These are phyloP conservation scores for Coemansia guatemalensis DNA, from an alignment of 192 early-diverging fungal species.

Conservation along the genomic window DNA sequence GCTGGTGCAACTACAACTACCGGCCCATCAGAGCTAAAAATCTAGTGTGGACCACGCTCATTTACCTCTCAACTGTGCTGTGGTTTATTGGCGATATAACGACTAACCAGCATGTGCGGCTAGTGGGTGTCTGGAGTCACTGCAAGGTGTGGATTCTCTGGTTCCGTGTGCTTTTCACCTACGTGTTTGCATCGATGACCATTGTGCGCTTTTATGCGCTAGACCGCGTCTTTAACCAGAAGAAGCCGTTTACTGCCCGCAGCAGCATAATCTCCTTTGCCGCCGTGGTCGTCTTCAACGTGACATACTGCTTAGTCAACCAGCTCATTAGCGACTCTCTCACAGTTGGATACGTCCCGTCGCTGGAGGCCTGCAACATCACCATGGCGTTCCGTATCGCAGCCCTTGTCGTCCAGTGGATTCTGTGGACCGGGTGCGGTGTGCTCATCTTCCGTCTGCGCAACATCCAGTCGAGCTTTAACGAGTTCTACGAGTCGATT, in stretches of 20 bases:
- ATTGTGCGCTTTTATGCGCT: constrained; percentile 45
- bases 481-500: constrained; percentile 50
- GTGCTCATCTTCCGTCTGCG: constrained; percentile 45
- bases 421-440: constrained; percentile 30
- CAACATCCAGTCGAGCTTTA: constrained; percentile 53
- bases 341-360: constrained; percentile 3
- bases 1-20: constrained; percentile 37
- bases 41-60: constrained; percentile 29
- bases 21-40: constrained; percentile 48
- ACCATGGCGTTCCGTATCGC: constrained; percentile 24
- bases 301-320: constrained; percentile 9
- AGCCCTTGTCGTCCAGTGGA: constrained; percentile 32
- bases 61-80: constrained; percentile 33
- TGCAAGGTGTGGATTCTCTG: constrained; percentile 49
- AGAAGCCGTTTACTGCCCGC: constrained; percentile 35
- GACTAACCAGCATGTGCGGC: constrained; percentile 30
- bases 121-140: constrained; percentile 17
- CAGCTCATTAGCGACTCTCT: constrained; percentile 9
- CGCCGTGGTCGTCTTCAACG: constrained; percentile 14
- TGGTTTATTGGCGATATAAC: constrained; percentile 41
- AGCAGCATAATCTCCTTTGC: constrained; percentile 7
- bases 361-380: constrained; percentile 26
- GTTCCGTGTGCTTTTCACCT: constrained; percentile 39
- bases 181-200: constrained; percentile 27
- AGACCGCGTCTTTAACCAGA: constrained; percentile 45